phyloP scores from a whole-genome alignment of 2,329 filamentous ascomycete genomes.

The Zelopaecilomyces penicillatus region DNA sequence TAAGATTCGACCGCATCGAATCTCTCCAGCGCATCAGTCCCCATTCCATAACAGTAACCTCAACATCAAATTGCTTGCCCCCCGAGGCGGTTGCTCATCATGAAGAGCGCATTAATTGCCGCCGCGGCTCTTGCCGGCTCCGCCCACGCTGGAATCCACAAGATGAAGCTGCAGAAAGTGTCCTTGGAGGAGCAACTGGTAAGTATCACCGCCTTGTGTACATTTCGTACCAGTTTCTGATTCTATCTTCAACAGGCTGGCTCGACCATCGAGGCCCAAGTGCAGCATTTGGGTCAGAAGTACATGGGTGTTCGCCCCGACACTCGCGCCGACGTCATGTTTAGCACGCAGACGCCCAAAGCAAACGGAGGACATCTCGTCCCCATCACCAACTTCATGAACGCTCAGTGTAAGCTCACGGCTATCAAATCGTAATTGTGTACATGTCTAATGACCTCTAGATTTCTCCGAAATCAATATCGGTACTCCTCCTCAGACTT shows the following conservation, averaged over 20 bases:
- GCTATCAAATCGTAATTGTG: too few relatives aligned
- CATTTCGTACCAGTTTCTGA: constrained; percentile 9
- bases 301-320: constrained; percentile 76
- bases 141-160: constrained; percentile 80
- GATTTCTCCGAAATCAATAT: constrained; percentile 96
- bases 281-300: constrained; percentile 83
- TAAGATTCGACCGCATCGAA: neutral
- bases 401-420: constrained; percentile 78
- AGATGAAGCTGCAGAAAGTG: constrained; percentile 96
- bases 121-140: constrained; percentile 75
- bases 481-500: constrained; percentile 83
- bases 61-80: neutral
- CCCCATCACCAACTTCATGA: constrained; percentile 94
- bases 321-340: constrained; percentile 64
- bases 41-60: neutral
- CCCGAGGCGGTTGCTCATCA: constrained; percentile 37
- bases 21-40: neutral
- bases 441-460: constrained; percentile 24
- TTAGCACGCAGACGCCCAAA: constrained; percentile 64
- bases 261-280: constrained; percentile 72
- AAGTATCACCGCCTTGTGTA: constrained; percentile 29
- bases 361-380: constrained; percentile 66
- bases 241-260: constrained; percentile 48
- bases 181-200: constrained; percentile 88
- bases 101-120: constrained; percentile 80